Evolutionary conservation across 495 filamentous ascomycete species (phyloP).

Genomic region (Hypoxylon trugodes): DNA sequence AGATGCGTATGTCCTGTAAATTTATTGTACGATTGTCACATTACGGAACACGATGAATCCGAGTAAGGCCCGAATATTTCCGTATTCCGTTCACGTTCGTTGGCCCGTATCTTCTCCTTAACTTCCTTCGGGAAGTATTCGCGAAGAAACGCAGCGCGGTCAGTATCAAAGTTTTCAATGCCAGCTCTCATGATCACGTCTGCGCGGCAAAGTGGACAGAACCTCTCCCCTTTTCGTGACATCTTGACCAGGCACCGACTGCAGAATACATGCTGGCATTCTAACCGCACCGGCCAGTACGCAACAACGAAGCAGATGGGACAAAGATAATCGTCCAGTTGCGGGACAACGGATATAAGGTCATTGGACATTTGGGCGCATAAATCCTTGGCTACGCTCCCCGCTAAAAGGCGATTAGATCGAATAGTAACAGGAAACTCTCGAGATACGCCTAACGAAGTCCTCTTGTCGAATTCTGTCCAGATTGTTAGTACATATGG

Average conservation of each 20-base stretch:
- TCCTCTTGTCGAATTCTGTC: constrained; percentile 81
- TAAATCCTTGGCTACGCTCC: constrained; percentile 68
- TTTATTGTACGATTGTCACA: constrained; percentile 51
- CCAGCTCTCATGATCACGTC: constrained; percentile 68
- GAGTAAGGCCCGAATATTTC: constrained; percentile 62
- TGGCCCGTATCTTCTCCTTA: constrained; percentile 68
- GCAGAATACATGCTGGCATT: constrained; percentile 74
- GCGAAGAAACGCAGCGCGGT: constrained; percentile 66
- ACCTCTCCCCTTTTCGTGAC: constrained; percentile 64
- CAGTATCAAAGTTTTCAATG: constrained; percentile 66
- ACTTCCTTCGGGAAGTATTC: constrained; percentile 76
- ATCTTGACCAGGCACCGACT: constrained; percentile 76
- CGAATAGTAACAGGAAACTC: constrained; percentile 61
- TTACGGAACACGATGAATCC: constrained; percentile 51
- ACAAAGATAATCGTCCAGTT: constrained; percentile 76
- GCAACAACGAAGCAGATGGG: constrained; percentile 74
- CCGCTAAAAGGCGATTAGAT: constrained; percentile 60
- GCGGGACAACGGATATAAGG: constrained; percentile 71
- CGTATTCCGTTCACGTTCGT: constrained; percentile 60
- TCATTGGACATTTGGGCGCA: constrained; percentile 71
- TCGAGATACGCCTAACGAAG: constrained; percentile 66
- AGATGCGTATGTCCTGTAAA: too few relatives aligned
- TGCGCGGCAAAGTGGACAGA: constrained; percentile 74
- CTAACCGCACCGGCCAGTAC: constrained; percentile 71
- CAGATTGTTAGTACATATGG: constrained; percentile 13